phyloP scores from a whole-genome alignment of 805 yeast species.

The Candida peoriensis region DNA sequence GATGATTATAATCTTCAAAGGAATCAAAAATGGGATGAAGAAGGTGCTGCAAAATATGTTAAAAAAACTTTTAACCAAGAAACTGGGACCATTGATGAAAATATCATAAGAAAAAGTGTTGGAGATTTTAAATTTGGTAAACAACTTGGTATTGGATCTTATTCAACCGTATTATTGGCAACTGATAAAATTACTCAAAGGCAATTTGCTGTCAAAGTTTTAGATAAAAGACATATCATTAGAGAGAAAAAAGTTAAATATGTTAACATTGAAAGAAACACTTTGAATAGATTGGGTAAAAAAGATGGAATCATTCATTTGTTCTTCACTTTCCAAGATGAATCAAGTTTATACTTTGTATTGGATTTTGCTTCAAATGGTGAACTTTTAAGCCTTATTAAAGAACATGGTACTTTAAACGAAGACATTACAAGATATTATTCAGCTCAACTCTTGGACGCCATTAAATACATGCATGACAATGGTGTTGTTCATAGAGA shows the following conservation, averaged over 20 bases:
- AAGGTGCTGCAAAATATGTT: conserved; percentile 55
- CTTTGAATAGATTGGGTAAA: conserved; percentile 61
- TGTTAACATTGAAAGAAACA: conserved; percentile 78
- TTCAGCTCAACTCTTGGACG: conserved; percentile 70
- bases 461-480: conserved; percentile 64
- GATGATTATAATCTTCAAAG: neutral
- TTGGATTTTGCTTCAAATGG: conserved; percentile 79
- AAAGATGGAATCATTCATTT: conserved; percentile 61
- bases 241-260: conserved; percentile 80
- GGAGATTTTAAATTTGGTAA: conserved; percentile 87
- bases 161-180: conserved; percentile 88
- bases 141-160: conserved; percentile 92
- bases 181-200: conserved; percentile 69
- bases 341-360: conserved; percentile 64
- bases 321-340: conserved; percentile 78
- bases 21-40: conserved; percentile 38
- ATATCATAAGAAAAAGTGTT: conserved; percentile 50
- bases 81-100: conserved; percentile 47
- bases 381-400: conserved; percentile 63
- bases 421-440: conserved; percentile 67
- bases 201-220: conserved; percentile 73
- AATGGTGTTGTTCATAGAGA: conserved; percentile 79
- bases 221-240: conserved; percentile 73
- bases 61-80: conserved; percentile 37
- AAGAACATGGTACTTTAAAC: conserved; percentile 62